Conservation (phyloP, 2,329 filamentous ascomycete genomes). For the Dactylellina cionopaga region DNA sequence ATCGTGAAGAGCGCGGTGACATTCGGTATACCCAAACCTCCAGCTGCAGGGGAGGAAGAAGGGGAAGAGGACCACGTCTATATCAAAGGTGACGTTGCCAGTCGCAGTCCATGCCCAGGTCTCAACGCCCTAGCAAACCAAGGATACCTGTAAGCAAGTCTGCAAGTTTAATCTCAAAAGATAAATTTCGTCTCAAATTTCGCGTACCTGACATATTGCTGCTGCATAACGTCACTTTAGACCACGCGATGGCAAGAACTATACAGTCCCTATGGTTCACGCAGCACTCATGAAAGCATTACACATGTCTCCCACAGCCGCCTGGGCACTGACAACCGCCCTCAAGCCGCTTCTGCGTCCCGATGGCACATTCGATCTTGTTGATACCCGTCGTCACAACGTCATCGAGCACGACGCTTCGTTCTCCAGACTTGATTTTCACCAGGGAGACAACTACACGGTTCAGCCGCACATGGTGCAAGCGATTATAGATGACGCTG, state of each 20-base stretch:
- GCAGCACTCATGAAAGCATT: conserved; percentile 57
- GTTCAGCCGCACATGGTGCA: conserved; percentile 59
- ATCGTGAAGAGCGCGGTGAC: conserved; percentile 52
- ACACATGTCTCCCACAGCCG: conserved; percentile 55
- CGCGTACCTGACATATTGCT: not conserved
- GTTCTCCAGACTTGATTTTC: conserved; percentile 59
- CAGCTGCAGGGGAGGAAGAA: conserved; percentile 13
- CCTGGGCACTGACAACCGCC: conserved; percentile 56
- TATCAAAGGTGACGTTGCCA: conserved; percentile 49
- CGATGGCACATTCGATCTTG: conserved; percentile 59
- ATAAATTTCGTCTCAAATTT: not conserved
- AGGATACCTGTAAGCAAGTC: conserved; percentile 58
- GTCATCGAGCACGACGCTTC: conserved; percentile 60
- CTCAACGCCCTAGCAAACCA: conserved; percentile 59
- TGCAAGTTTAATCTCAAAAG: conserved; percentile 10
- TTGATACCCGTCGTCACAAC: conserved; percentile 58
- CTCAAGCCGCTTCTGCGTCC: conserved; percentile 53
- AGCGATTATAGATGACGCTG: conserved; percentile 58
- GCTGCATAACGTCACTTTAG: conserved; percentile 36
- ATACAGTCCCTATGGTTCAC: conserved; percentile 58
- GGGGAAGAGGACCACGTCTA: conserved; percentile 54
- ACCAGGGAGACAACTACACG: conserved; percentile 59
- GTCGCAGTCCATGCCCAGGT: conserved; percentile 58
- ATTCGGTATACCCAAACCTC: conserved; percentile 30
- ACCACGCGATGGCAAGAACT: conserved; percentile 59